phyloP scores from a whole-genome alignment of 2,329 filamentous ascomycete genomes.

The Diaporthe vexans region DNA sequence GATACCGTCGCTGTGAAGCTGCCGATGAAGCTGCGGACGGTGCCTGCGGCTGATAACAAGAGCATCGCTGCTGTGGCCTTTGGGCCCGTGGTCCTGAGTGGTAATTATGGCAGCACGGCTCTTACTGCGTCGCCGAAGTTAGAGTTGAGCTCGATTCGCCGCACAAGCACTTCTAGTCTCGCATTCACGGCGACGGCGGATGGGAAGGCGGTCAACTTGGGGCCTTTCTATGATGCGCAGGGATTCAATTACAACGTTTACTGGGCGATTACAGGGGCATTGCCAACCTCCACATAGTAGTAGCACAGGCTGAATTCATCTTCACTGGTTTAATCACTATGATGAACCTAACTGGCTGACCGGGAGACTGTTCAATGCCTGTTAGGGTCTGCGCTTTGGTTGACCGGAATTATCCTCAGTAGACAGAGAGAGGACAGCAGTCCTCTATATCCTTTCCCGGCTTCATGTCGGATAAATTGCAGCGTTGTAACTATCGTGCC shows the following conservation, averaged over 20 bases:
- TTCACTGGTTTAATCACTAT: too few species aligned
- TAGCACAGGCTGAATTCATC: neutral
- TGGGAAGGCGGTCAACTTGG: constrained; percentile 50
- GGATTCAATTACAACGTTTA: constrained; percentile 60
- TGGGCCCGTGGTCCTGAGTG: neutral
- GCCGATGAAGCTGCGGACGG: constrained; percentile 58
- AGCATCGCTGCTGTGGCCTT: constrained; percentile 53
- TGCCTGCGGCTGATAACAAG: constrained; percentile 63
- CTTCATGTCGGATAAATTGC: too few species aligned
- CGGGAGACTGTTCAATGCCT: too few species aligned
- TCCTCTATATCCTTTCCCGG: too few species aligned
- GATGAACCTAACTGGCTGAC: too few species aligned
- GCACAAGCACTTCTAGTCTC: constrained; percentile 60
- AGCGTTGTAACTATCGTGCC: too few species aligned
- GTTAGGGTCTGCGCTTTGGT: too few species aligned
- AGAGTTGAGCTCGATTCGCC: constrained; percentile 51
- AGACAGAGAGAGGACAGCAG: too few species aligned
- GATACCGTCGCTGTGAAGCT: constrained; percentile 60
- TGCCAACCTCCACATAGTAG: neutral
- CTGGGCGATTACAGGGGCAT: constrained; percentile 48
- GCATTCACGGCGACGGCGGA: constrained; percentile 52
- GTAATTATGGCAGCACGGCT: constrained; percentile 1
- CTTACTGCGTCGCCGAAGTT: constrained; percentile 8
- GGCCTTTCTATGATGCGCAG: constrained; percentile 58
- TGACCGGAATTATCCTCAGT: too few species aligned